Evolutionary conservation across 2,329 filamentous ascomycete species (phyloP).

Genomic region (Fusarium austroafricanum): DNA sequence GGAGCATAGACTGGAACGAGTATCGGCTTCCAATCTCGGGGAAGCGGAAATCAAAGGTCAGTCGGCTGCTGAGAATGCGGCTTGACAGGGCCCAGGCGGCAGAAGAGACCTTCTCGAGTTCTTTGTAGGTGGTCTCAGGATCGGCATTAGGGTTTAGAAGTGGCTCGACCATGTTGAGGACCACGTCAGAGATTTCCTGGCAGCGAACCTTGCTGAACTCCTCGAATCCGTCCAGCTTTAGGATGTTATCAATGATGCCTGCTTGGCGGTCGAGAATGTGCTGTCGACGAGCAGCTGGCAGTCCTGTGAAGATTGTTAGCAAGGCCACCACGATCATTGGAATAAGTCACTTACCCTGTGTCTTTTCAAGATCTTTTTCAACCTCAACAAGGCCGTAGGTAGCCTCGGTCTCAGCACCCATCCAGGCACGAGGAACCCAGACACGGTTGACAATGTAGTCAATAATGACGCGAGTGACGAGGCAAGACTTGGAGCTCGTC

Average conservation of each 20-base stretch:
- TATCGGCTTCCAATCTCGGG: constrained; percentile 63
- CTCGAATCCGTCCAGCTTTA: constrained; percentile 48
- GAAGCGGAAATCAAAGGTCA: constrained; percentile 62
- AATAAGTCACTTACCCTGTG: constrained; percentile 45
- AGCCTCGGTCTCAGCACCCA: constrained; percentile 52
- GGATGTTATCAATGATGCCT: constrained; percentile 53
- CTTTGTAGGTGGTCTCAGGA: constrained; percentile 54
- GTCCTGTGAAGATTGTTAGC: constrained; percentile 46
- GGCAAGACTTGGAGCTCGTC: constrained; percentile 55
- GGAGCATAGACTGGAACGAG: constrained; percentile 60
- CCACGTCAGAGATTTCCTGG: constrained; percentile 57
- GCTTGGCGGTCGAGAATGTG: constrained; percentile 55
- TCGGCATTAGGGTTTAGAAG: constrained; percentile 53
- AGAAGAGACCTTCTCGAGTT: constrained; percentile 57
- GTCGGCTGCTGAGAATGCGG: constrained; percentile 58
- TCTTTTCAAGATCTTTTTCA: constrained; percentile 52
- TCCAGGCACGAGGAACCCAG: constrained; percentile 56
- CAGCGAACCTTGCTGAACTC: constrained; percentile 51
- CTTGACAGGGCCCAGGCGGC: constrained; percentile 59
- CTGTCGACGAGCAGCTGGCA: constrained; percentile 52
- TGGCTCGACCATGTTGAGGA: constrained; percentile 53
- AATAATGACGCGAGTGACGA: constrained; percentile 57
- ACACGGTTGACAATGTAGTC: constrained; percentile 58
- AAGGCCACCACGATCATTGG: too few relatives aligned
- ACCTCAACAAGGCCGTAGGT: constrained; percentile 52